Evolutionary conservation across 352 stramenopile species (phyloP), one percentile per base, ranked within the genome.

Genomic region (Peronospora belbahrii): DNA sequence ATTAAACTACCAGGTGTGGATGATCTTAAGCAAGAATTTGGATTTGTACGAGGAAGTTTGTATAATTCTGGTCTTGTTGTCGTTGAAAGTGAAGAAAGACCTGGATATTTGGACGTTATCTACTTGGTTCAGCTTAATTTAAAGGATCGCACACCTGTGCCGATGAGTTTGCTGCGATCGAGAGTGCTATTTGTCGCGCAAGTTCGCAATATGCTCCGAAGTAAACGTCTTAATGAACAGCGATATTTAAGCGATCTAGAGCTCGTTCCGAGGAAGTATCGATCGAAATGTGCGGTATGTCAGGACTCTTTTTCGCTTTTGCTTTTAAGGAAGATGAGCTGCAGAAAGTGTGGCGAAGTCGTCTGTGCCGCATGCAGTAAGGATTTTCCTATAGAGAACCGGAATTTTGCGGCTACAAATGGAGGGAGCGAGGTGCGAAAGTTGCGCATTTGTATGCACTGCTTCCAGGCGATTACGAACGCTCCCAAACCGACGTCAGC

Each of bases 61-160:
- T 89, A 94, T 59, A 80, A 89, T 48, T 94, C 82, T n/a, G 82
- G 82, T 10, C 51, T 92, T 18, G 77, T 94, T 23, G 72, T 94
- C 2, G 69, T 92, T 34, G 78, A 94, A 50, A 69, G 71, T 13
- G 82, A 92, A 31, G 79, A 94, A 17, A 62, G 68, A 4, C 65
- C 70, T 0, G 76, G 77, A 10, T 79, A 83, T 42, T 74, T 92
- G 25, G 82, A 94, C 40, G 65, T 92, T 20, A 89, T 91, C 32
- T 72, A 90, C 58, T 69, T 89, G 28, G 67, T 89, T 36, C 76
- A 90, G 45, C 58, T 94, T 11, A 89, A 92, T 46, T 52, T 89
- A 20, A 94, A 94, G 59, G 64, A 83, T 25, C 74, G 77, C 36
- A 67, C 67, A 4, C 62, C 62, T 20, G 65, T 80, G 54, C 67